Conservation (phyloP, 352 stramenopile genomes). For the Globisporangium uncinulatum region DNA sequence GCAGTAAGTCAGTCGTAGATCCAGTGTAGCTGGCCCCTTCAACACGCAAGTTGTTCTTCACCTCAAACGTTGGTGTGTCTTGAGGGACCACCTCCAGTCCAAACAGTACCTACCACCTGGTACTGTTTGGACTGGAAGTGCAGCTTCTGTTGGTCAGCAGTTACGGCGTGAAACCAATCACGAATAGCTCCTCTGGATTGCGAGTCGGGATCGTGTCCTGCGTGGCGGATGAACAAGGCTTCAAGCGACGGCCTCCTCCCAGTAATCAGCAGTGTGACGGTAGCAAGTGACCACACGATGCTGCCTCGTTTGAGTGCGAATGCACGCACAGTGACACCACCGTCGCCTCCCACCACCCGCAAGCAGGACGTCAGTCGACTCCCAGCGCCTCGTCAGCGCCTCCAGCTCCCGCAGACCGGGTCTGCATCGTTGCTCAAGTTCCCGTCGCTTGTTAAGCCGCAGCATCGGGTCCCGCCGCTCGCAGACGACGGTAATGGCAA, state of each 20-base stretch:
- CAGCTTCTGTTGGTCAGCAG: no score
- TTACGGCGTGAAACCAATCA: no score
- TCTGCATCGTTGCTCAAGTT: slow-evolving; percentile 30
- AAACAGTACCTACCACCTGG: no score
- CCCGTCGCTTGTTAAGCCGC: slow-evolving; percentile 28
- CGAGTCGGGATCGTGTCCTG: no score
- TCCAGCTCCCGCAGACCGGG: not conserved
- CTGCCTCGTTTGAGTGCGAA: slow-evolving; percentile 5
- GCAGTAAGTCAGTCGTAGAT: not conserved
- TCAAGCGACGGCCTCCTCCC: no score
- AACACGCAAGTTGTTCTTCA: no score
- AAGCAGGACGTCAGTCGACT: slow-evolving; percentile 17
- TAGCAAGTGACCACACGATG: not conserved
- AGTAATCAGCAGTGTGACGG: not conserved
- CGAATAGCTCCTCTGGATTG: no score
- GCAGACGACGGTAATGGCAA: slow-evolving; percentile 18
- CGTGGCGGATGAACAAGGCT: no score
- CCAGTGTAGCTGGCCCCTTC: no score
- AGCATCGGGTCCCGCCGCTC: slow-evolving; percentile 8
- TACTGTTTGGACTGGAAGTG: no score
- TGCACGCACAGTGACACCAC: slow-evolving; percentile 2
- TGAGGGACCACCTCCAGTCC: no score
- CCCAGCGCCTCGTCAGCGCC: slow-evolving; percentile 17
- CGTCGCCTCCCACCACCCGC: not conserved
- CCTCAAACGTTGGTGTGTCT: no score